Conservation (phyloP, 1,284 basidiomycete species). For the Rhizoctonia solani region DNA sequence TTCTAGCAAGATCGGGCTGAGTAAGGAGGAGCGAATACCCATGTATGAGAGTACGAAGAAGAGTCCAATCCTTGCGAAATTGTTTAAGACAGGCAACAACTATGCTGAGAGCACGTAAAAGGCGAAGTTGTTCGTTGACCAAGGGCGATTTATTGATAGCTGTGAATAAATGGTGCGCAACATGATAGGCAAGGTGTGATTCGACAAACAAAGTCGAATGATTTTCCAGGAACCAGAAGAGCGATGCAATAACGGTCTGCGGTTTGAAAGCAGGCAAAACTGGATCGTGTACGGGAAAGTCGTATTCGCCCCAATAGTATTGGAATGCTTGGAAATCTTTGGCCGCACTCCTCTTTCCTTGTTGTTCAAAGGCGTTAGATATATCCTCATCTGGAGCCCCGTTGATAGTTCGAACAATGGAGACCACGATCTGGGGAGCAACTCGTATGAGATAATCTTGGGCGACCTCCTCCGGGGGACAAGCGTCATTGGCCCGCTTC, state of each 20-base stretch:
- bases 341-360: conserved; percentile 41
- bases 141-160: conserved; percentile 70
- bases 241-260: conserved; percentile 55
- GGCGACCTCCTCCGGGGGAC: conserved; percentile 4
- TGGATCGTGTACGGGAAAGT: conserved; percentile 59
- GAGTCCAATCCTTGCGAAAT: conserved; percentile 57
- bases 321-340: conserved; percentile 56
- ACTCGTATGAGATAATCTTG: conserved; percentile 21
- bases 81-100: conserved; percentile 65
- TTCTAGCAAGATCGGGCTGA: conserved; percentile 67
- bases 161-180: conserved; percentile 74
- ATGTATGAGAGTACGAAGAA: conserved; percentile 70
- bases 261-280: conserved; percentile 64
- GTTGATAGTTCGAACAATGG: conserved; percentile 28
- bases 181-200: conserved; percentile 69
- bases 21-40: conserved; percentile 67
- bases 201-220: conserved; percentile 19
- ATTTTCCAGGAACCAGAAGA: conserved; percentile 54
- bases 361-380: conserved; percentile 10
- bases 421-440: conserved; percentile 19
- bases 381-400: conserved; percentile 28
- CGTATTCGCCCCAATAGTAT: conserved; percentile 53
- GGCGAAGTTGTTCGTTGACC: conserved; percentile 82
- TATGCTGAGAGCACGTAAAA: conserved; percentile 73
- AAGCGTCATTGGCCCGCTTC: conserved; percentile 24